Conservation (phyloP, 2,329 filamentous ascomycete species). For the Lachnellula occidentalis region DNA sequence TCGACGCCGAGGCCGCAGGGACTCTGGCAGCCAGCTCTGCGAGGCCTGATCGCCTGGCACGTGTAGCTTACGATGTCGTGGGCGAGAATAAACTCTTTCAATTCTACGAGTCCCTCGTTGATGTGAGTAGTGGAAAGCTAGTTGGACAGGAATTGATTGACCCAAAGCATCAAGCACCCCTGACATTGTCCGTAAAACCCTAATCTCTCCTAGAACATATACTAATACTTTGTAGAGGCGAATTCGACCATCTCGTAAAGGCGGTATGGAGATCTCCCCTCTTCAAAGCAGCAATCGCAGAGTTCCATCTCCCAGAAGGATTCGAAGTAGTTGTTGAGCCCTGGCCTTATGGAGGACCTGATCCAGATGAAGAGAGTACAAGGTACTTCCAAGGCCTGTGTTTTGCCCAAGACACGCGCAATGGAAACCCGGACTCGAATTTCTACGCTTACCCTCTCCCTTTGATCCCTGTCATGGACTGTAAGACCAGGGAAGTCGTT, state of each 20-base stretch:
- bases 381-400: conserved; percentile 50
- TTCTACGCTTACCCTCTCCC: conserved; percentile 48
- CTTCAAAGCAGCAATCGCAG: conserved; percentile 45
- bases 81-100: conserved; percentile 45
- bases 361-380: conserved; percentile 39
- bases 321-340: conserved; percentile 50
- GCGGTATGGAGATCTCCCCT: conserved; percentile 46
- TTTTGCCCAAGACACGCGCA: conserved; percentile 41
- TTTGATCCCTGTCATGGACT: conserved; percentile 44
- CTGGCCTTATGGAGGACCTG: conserved; percentile 51
- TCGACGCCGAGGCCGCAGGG: conserved; percentile 41
- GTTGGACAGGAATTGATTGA: conserved; percentile 42
- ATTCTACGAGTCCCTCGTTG: conserved; percentile 49
- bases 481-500: conserved; percentile 40
- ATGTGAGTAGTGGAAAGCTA: conserved; percentile 37
- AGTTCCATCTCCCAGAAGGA: conserved; percentile 48
- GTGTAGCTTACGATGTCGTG: conserved; percentile 52
- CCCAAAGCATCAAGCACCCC: conserved; percentile 41
- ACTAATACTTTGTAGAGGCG: conserved; percentile 30
- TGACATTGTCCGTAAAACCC: conserved; percentile 37
- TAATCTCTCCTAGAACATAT: neutral
- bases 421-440: conserved; percentile 30
- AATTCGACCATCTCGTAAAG: conserved; percentile 43
- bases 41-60: conserved; percentile 44
- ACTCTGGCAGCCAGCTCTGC: conserved; percentile 33